Evolutionary conservation across 2,329 filamentous ascomycete genomes (phyloP).

Genomic region (Pseudogymnoascus pannorum): DNA sequence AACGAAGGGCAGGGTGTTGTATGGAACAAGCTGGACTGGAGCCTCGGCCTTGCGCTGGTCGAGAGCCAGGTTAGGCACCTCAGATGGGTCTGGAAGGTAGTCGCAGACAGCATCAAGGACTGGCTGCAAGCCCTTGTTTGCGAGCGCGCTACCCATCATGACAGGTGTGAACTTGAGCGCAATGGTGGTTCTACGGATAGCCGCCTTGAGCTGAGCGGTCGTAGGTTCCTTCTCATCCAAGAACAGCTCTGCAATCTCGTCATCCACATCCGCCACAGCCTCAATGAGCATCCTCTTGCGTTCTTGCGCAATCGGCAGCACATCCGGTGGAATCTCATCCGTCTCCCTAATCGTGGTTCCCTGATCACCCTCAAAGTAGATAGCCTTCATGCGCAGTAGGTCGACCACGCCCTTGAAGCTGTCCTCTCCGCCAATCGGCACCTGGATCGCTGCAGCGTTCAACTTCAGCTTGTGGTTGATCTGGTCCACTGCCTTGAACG

Average conservation of each 20-base stretch:
- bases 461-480: constrained; percentile 96
- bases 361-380: constrained; percentile 81
- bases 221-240: constrained; percentile 79
- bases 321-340: constrained; percentile 75
- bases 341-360: constrained; percentile 70
- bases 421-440: constrained; percentile 89
- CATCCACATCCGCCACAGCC: constrained; percentile 93
- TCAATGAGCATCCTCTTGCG: constrained; percentile 83
- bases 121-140: constrained; percentile 89
- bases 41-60: constrained; percentile 74
- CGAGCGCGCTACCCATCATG: constrained; percentile 91
- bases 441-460: constrained; percentile 84
- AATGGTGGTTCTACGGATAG: constrained; percentile 88
- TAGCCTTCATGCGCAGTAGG: constrained; percentile 81
- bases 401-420: constrained; percentile 90
- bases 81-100: constrained; percentile 84
- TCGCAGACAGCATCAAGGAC: constrained; percentile 97
- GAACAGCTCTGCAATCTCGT: constrained; percentile 94
- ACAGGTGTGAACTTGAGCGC: constrained; percentile 85
- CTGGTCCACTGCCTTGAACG: constrained; percentile 94
- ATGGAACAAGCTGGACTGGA: constrained; percentile 79
- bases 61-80: constrained; percentile 83
- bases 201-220: constrained; percentile 77
- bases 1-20: constrained; percentile 89
- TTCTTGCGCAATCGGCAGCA: constrained; percentile 69